Conservation (phyloP, 2,329 filamentous ascomycete genomes). For the Teratosphaeria gauchensis region DNA sequence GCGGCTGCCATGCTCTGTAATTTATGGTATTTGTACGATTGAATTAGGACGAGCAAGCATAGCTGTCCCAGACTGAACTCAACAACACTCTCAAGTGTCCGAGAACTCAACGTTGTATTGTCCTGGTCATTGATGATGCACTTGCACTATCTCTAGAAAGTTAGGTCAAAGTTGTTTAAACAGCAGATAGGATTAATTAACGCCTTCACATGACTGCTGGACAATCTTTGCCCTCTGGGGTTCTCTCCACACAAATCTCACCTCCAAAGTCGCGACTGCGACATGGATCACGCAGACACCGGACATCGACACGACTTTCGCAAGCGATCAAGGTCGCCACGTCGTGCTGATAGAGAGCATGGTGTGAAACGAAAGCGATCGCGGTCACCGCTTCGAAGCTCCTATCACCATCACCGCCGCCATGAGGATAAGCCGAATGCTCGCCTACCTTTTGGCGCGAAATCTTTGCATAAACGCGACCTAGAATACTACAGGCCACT, state of each 20-base stretch:
- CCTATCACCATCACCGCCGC: conserved; percentile 6
- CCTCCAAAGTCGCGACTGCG: neutral
- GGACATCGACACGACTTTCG: neutral
- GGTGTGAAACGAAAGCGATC: conserved; percentile 17
- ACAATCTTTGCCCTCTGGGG: neutral
- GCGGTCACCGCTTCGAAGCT: conserved; percentile 15
- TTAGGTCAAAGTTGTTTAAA: neutral
- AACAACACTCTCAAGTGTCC: neutral
- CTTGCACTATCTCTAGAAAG: neutral
- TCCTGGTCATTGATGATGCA: neutral
- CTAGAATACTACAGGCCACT: conserved; percentile 57
- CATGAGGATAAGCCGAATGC: neutral
- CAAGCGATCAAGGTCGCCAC: conserved; percentile 19
- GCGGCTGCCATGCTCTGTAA: neutral
- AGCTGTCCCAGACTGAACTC: neutral
- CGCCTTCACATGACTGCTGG: neutral
- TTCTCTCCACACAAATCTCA: neutral
- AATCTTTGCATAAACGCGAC: conserved; percentile 59
- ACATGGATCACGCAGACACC: neutral
- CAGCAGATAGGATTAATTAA: neutral
- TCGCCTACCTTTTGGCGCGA: conserved; percentile 20
- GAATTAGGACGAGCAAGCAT: neutral
- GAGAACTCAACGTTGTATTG: neutral
- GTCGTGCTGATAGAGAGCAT: conserved; percentile 1
- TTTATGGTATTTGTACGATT: neutral